Evolutionary conservation across 495 filamentous ascomycete species (phyloP).

Genomic region (Penicillium canariense): DNA sequence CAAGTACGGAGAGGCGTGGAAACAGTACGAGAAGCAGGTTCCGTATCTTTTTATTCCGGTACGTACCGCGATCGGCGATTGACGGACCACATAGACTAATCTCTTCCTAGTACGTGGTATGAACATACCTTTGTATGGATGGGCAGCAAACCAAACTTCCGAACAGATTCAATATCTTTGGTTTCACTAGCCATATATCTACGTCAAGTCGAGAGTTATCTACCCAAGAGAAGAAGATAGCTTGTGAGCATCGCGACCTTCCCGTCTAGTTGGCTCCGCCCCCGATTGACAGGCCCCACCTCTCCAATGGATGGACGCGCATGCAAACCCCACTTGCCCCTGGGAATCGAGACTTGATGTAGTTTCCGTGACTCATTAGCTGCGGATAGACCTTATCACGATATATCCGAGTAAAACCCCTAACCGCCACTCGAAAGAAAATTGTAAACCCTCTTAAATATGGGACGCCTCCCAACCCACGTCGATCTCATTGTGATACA

Average conservation of each 20-base stretch:
- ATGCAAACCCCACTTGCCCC: too few species aligned
- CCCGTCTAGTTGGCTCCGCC: too few species aligned
- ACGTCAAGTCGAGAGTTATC: too few species aligned
- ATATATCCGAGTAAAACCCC: too few species aligned
- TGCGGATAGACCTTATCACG: neutral
- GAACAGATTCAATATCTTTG: too few species aligned
- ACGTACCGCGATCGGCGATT: slow-evolving; percentile 50
- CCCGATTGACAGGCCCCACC: neutral
- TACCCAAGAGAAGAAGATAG: too few species aligned
- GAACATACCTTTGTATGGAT: neutral
- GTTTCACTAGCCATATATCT: too few species aligned
- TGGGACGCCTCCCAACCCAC: neutral
- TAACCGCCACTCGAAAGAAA: neutral
- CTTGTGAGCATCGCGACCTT: too few species aligned
- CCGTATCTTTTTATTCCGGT: slow-evolving; percentile 96
- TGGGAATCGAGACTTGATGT: neutral
- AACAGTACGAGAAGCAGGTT: slow-evolving; percentile 78
- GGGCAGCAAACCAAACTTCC: too few species aligned
- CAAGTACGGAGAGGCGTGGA: slow-evolving; percentile 91
- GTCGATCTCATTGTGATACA: neutral
- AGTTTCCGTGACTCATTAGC: slow-evolving; percentile 4
- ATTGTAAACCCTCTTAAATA: neutral
- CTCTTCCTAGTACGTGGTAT: neutral
- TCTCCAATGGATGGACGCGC: neutral
- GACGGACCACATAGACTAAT: neutral